These are phyloP conservation scores for Tricholoma furcatifolium DNA, from an alignment of 768 basidiomycete species.

Conservation along the genomic window DNA sequence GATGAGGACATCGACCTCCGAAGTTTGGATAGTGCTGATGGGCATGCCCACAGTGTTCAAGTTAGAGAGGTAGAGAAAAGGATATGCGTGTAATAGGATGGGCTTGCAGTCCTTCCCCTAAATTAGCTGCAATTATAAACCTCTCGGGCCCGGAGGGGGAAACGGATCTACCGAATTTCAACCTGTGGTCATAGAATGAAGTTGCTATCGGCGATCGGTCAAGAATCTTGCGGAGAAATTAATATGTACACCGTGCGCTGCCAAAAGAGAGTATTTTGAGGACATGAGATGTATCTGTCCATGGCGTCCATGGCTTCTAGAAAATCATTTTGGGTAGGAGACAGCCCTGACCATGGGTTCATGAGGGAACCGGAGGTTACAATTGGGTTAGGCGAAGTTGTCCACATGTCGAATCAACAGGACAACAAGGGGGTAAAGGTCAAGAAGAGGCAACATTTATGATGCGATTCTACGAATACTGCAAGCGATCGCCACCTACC, in stretches of 20 bases:
- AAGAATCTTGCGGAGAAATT: not conserved
- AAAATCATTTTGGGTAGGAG: not conserved
- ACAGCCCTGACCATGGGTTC: constrained; percentile 9
- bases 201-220: not conserved
- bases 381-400: not conserved
- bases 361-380: constrained; percentile 9
- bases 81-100: too few relatives aligned
- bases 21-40: constrained; percentile 27
- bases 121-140: not conserved
- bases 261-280: constrained; percentile 5
- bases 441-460: too few relatives aligned
- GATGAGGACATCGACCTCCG: constrained; percentile 57
- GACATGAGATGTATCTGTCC: constrained; percentile 2
- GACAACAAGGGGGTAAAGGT: not conserved
- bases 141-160: not conserved
- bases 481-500: not conserved
- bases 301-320: not conserved
- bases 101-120: not conserved
- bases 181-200: too few relatives aligned
- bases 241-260: not conserved
- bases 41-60: constrained; percentile 18
- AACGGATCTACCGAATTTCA: not conserved
- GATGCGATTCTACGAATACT: too few relatives aligned
- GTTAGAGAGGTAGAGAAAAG: not conserved
- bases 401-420: constrained; percentile 7